Conservation (phyloP, 129 eudicot genomes). For the Centaurea solstitialis region DNA sequence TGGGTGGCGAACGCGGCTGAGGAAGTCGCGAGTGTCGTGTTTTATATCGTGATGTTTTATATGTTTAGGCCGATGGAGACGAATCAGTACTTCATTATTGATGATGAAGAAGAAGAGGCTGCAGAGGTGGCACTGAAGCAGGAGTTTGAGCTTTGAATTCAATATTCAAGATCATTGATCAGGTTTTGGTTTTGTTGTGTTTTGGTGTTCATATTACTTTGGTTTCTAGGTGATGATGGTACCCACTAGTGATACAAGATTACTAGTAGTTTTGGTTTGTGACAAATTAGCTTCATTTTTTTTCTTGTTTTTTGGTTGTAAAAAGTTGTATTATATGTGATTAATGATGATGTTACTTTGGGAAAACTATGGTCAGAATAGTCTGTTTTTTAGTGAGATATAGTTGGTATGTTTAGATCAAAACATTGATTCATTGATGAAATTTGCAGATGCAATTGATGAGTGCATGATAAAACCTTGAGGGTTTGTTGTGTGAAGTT, state of each 20-base stretch:
- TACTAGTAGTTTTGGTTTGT: neutral
- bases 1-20: constrained; percentile 37
- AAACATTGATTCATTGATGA: too few species aligned
- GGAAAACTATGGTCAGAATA: too few species aligned
- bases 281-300: neutral
- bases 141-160: constrained; percentile 25
- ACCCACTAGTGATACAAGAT: neutral
- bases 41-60: constrained; percentile 44
- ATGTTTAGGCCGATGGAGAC: constrained; percentile 49
- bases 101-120: constrained; percentile 28
- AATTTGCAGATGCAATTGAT: too few species aligned
- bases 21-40: constrained; percentile 38
- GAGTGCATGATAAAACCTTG: too few species aligned
- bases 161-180: neutral
- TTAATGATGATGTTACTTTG: too few species aligned
- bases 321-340: neutral
- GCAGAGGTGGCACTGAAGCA: constrained; percentile 14
- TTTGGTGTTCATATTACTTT: constrained; percentile 10
- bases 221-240: constrained; percentile 5
- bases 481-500: too few species aligned
- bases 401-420: too few species aligned
- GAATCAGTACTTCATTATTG: constrained; percentile 42
- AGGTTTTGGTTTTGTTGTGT: neutral
- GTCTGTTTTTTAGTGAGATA: too few species aligned
- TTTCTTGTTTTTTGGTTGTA: neutral